phyloP scores from a whole-genome alignment of 169 alveolate species.

The Cryptosporidium muris region DNA sequence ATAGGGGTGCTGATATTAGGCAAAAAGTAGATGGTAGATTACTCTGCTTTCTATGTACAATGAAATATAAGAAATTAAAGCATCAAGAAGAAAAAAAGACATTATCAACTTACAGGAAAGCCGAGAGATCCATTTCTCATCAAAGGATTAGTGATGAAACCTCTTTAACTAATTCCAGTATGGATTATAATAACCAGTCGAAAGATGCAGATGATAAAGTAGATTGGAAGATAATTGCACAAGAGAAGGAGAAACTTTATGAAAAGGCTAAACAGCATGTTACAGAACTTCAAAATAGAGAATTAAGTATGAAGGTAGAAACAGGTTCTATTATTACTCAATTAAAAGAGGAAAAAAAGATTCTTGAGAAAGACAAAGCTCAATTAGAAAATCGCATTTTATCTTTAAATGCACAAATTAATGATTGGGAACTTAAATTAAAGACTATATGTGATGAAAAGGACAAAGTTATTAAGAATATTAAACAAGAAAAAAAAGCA shows the following conservation, averaged over 20 bases:
- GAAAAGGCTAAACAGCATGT: conserved; percentile 66
- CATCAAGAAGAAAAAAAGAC: conserved; percentile 53
- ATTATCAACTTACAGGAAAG: conserved; percentile 37
- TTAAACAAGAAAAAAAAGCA: conserved; percentile 48
- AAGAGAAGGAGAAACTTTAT: conserved; percentile 20
- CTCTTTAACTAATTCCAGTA: not conserved
- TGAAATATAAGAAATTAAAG: conserved; percentile 50
- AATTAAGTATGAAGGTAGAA: conserved; percentile 53
- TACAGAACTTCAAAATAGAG: conserved; percentile 37
- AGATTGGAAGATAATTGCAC: conserved; percentile 48
- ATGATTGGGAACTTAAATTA: conserved; percentile 63
- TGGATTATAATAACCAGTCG: not conserved
- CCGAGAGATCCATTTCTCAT: conserved; percentile 35
- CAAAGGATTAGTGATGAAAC: conserved; percentile 11
- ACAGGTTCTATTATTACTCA: conserved; percentile 46
- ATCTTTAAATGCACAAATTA: conserved; percentile 44
- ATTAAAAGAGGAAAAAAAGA: conserved; percentile 21
- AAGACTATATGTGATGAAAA: conserved; percentile 53
- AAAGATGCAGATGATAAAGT: not conserved
- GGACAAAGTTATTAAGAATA: conserved; percentile 19
- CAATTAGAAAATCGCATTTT: conserved; percentile 27
- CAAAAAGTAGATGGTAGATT: conserved; percentile 61
- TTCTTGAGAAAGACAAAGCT: conserved; percentile 18
- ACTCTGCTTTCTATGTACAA: conserved; percentile 51
- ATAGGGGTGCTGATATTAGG: conserved; percentile 60